A percentile compares a stretch with the other conserved stretches of the same genome.
Evolutionary conservation across 2,329 filamentous ascomycete species (phyloP).

Genomic region (Monosporascus sp.): DNA sequence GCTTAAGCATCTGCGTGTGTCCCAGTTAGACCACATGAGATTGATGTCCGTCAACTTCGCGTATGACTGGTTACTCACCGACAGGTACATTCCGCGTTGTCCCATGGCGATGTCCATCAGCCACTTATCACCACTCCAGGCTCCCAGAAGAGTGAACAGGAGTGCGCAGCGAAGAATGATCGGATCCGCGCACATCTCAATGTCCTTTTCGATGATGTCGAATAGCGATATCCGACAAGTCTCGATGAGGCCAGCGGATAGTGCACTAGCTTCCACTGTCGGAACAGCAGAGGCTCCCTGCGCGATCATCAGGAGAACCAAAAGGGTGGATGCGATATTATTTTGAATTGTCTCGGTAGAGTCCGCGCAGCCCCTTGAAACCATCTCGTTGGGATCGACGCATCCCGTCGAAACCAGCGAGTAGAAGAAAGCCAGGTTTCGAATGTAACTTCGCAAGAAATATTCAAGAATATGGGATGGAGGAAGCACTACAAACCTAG

Average conservation of each 20-base stretch:
- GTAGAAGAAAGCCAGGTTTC: conserved; percentile 63
- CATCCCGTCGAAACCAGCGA: conserved; percentile 55
- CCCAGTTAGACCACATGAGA: conserved; percentile 2
- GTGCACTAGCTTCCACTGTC: conserved; percentile 58
- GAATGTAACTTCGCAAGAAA: conserved; percentile 62
- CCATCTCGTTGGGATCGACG: conserved; percentile 63
- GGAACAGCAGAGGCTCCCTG: conserved; percentile 65
- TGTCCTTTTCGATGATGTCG: conserved; percentile 67
- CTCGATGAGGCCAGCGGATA: conserved; percentile 64
- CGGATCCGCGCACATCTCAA: conserved; percentile 62
- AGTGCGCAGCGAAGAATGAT: conserved; percentile 61
- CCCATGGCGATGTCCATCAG: conserved; percentile 74
- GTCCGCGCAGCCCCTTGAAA: conserved; percentile 53
- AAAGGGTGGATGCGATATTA: conserved; percentile 59
- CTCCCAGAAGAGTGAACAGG: conserved; percentile 62
- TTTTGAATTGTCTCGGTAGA: conserved; percentile 64
- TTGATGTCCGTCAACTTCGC: not conserved
- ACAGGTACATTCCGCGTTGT: conserved; percentile 67
- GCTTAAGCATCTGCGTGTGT: conserved; percentile 55
- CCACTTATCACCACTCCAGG: conserved; percentile 74
- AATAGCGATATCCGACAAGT: conserved; percentile 69
- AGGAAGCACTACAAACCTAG: conserved; percentile 62
- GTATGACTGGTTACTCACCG: conserved; percentile 35
- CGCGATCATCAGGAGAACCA: conserved; percentile 68
- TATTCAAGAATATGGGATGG: conserved; percentile 62